Conservation (phyloP, 805 yeast genomes). For the Metschnikowia reukaufii region DNA sequence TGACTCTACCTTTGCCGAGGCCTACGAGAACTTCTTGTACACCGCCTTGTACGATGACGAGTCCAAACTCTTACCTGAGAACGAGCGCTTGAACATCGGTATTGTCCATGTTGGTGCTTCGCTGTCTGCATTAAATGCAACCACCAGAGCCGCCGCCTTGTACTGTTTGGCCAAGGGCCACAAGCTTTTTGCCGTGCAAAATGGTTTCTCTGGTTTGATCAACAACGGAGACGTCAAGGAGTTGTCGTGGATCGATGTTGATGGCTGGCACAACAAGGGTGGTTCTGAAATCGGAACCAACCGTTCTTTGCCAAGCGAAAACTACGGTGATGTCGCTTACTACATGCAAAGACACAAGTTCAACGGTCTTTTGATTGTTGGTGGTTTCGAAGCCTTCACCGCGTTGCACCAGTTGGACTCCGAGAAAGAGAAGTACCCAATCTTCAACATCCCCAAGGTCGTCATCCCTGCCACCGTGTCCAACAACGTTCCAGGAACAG, state of each 20-base stretch:
- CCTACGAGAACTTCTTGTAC: conserved; percentile 45
- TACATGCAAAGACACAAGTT: conserved; percentile 85
- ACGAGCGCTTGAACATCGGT: conserved; percentile 60
- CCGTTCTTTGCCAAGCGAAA: conserved; percentile 39
- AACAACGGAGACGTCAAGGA: conserved; percentile 60
- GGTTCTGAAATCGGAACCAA: conserved; percentile 85
- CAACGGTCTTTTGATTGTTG: conserved; percentile 88
- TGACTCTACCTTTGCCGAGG: conserved; percentile 82
- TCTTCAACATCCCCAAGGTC: conserved; percentile 91
- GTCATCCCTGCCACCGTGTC: conserved; percentile 94
- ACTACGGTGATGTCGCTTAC: conserved; percentile 83
- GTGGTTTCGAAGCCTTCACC: conserved; percentile 96
- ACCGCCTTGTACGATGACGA: conserved; percentile 65
- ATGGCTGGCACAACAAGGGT: conserved; percentile 71
- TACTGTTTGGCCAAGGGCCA: conserved; percentile 78
- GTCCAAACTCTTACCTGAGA: conserved; percentile 49
- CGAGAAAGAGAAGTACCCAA: conserved; percentile 78
- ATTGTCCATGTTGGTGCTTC: conserved; percentile 80
- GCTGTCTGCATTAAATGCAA: conserved; percentile 74
- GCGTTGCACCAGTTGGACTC: conserved; percentile 78
- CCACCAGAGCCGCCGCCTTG: conserved; percentile 72
- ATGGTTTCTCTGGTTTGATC: conserved; percentile 73
- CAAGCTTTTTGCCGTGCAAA: conserved; percentile 65
- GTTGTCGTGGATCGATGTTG: conserved; percentile 66
- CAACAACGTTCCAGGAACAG: conserved; percentile 98